Evolutionary conservation across 495 filamentous ascomycete genomes (phyloP).

Genomic region (Xylaria intraflava): DNA sequence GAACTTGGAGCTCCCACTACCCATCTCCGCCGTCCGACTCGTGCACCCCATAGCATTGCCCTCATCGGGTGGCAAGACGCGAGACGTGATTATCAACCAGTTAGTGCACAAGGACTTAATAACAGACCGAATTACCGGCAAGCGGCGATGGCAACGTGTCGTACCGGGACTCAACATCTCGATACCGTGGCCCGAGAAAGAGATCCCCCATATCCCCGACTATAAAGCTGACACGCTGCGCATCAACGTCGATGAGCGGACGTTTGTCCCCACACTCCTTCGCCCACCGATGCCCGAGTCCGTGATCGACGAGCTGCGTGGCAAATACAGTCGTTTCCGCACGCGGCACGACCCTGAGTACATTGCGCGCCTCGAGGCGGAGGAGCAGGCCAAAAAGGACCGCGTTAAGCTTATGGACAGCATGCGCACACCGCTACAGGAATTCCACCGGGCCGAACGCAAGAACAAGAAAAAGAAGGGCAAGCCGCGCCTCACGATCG

Average conservation of each 20-base stretch:
- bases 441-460: slow-evolving; percentile 40
- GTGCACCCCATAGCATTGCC: slow-evolving; percentile 66
- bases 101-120: slow-evolving; percentile 41
- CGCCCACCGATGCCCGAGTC: slow-evolving; percentile 68
- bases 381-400: slow-evolving; percentile 54
- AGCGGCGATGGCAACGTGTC: slow-evolving; percentile 40
- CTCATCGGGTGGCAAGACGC: slow-evolving; percentile 45
- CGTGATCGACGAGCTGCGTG: slow-evolving; percentile 82
- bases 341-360: slow-evolving; percentile 69
- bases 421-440: slow-evolving; percentile 50
- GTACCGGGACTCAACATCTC: slow-evolving; percentile 54
- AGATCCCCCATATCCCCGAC: slow-evolving; percentile 45
- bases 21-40: slow-evolving; percentile 68
- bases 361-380: slow-evolving; percentile 53
- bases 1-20: slow-evolving; percentile 40
- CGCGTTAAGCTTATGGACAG: slow-evolving; percentile 45
- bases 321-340: slow-evolving; percentile 77
- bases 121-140: slow-evolving; percentile 41
- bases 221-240: slow-evolving; percentile 63
- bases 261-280: slow-evolving; percentile 69
- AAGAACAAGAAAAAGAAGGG: slow-evolving; percentile 38
- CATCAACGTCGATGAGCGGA: slow-evolving; percentile 64
- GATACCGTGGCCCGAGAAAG: slow-evolving; percentile 67
- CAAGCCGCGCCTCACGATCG: slow-evolving; percentile 47
- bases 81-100: slow-evolving; percentile 70